Base-by-base conservation (phyloP, 2,329 filamentous ascomycete species). In the Verticillium zaregamsianum region DNA sequence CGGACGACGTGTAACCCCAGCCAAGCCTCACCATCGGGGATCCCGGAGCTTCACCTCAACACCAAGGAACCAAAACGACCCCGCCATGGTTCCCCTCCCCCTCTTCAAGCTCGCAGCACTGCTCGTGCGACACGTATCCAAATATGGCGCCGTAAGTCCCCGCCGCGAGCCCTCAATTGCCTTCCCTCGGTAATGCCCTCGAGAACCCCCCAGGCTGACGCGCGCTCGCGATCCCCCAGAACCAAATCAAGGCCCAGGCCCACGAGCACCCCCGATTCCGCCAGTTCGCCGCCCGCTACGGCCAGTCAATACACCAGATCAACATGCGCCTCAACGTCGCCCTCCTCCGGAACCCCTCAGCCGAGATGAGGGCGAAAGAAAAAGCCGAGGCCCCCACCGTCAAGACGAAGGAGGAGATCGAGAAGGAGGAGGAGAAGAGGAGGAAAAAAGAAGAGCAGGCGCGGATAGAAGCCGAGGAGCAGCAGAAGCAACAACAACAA, bases 71-170 rank as follows among this genome's bases (percentile, higher is more conserved):
- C n/a, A 25, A 25, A 23, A 28, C 20, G n/a, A 52, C 45, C 45
- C 62, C 66, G 68, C 64, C 60, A 89, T 90, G 87, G 86, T 89
- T 55, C 81, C 86, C 61, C 78, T 90, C 45, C 87, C 87, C 23
- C 77, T 90, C 20, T 90, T 90, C 76, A 90, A 90, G 76, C 84
- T 89, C 66, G 86, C 82, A 25, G 74, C 86, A 61, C 79, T 89
- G 56, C 86, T 89, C 66, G 79, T 89, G 69, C 82, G 85, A 67
- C 86, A 89, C 70, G 75, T 89, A 59, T 89, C 86, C 61, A 89
- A 89, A 75, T 89, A 89, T 79, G 86, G 86, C 70, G 86, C 87
- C 61, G 86, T 89, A 82, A 67, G 85, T 76, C 56, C 28, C 32
- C n/a, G 31, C 28, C 59, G 35, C 25, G 12, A 45, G 15, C 17